Evolutionary conservation across 805 yeast species (phyloP), one percentile per base, ranked within the genome.

Genomic region (Saturnispora saitoi): DNA sequence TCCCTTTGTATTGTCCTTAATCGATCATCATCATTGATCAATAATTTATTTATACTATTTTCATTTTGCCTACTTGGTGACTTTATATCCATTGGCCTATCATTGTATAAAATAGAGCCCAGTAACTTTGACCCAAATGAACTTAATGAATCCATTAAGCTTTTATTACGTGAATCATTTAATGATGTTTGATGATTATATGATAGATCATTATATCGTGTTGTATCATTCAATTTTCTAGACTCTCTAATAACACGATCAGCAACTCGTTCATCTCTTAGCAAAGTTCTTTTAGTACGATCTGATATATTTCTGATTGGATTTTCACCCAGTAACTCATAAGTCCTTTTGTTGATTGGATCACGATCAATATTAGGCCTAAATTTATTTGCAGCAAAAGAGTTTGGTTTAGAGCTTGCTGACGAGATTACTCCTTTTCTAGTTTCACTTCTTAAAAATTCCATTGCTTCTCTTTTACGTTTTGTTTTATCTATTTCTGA

Each of bases 61-160:
- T 34, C 19, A 11, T 15, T 34, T 34, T 15, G 38, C 17, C 17
- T 34, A 17, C 7, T 34, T 1, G 38, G 38, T 2, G 22, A 34
- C 22, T n/a, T 34, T 10, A 34, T n/a, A 34, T 24, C 31, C 17
- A 29, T 17, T 48, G 51, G 32, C 43, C 54, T 47, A 34, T 63
- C 67, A 43, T 51, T 63, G 47, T 60, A 62, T 6, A 63, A 51
- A 4, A 63, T 60, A 1, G 66, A 61, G 14, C 57, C 53, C 8
- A 63, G 49, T 5, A 63, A 39, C 32, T 52, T 58, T 2, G 63
- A 57, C 5, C 66, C 66, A 28, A 61, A 56, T 15, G 58, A 51
- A 20, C 65, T 57, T 30, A 63, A 46, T 1, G 66, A 62, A 5
- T 56, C 54, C 19, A 61, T 38, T 14, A 62, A 29, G 1, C 63